Evolutionary conservation across 192 early-diverging fungal genomes (phyloP), one percentile per base, ranked within the genome.

Genomic region (Mortierella claussenii): DNA sequence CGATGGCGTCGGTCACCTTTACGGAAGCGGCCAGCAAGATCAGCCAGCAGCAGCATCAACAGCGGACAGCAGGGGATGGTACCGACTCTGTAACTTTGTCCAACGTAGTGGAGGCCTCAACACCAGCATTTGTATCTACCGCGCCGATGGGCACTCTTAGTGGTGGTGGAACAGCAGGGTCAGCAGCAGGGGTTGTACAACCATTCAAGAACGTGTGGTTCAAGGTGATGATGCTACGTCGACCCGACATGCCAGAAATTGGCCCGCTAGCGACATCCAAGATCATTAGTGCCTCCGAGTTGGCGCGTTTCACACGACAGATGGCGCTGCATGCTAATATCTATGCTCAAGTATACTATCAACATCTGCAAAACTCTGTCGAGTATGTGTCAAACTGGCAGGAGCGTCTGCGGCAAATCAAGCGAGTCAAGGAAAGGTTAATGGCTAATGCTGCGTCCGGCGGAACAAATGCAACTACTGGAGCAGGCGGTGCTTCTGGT

Each of bases 361-460:
- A 90, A 66, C 89, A 85, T 64, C 83, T 86, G n/a, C 84, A 83
- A 36, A 82, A 68, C 33, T 84, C 88, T 46, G 85, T 81, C 4
- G 90, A 92, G 61, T 95, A 93, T 79, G 87, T 92, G n/a, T 93
- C 93, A 26, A 96, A 96, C 62, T 95, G 93, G 88, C 82, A 88
- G 40, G 93, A 94, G 55, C 86, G 97, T n/a, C 66, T 99, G 68
- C 86, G 91, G 45, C 94, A 95, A 62, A 96, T 99, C 79, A 96
- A 94, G 78, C 85, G 91, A 40, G 85, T 97, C 23, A 86, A 85
- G 31, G 86, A 88, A 44, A 68, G 90, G 34, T 20, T 81, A 20
- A 48, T 46, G 11, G 28, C 61, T 13, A 60, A 30, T 31, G 69
- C 26, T 30, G 59, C 36, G 13, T 7, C 68, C 46, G 56, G 55